These are phyloP conservation scores for Cymodocea nodosa DNA, from an alignment of 116 monocot species.

Conservation along the genomic window DNA sequence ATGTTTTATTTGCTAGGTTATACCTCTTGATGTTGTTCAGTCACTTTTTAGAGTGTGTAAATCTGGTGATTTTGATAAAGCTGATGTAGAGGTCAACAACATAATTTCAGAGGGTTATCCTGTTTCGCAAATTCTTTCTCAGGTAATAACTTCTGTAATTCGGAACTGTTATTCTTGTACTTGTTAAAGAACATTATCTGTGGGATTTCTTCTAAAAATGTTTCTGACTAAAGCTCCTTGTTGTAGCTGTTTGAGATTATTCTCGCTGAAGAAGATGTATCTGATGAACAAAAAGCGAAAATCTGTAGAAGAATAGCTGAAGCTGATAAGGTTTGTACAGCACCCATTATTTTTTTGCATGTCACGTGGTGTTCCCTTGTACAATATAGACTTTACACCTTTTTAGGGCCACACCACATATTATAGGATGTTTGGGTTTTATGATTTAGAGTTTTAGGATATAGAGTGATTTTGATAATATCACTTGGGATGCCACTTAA, in stretches of 20 bases:
- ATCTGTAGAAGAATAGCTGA: slow-evolving; percentile 76
- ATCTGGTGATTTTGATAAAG: slow-evolving; percentile 70
- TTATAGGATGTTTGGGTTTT: too few species aligned
- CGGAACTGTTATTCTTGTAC: neutral
- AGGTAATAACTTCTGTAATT: slow-evolving; percentile 21
- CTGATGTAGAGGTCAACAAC: slow-evolving; percentile 67
- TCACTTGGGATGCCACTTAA: too few species aligned
- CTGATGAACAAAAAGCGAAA: slow-evolving; percentile 83
- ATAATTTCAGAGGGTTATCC: slow-evolving; percentile 95
- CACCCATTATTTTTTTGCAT: neutral
- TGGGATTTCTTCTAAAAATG: neutral
- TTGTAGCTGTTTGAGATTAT: slow-evolving; percentile 74
- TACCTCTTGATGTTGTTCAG: slow-evolving; percentile 62
- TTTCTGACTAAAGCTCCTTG: neutral
- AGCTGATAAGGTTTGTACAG: slow-evolving; percentile 65
- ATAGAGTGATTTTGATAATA: too few species aligned
- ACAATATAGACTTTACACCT: neutral
- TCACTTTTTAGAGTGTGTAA: slow-evolving; percentile 59
- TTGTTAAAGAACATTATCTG: neutral
- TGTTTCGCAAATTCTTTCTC: slow-evolving; percentile 74
- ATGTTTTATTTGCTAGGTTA: slow-evolving; percentile 39
- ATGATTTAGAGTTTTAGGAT: too few species aligned
- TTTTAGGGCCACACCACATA: too few species aligned
- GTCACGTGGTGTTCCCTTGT: neutral
- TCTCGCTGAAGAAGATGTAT: slow-evolving; percentile 45